Evolutionary conservation across 2,329 filamentous ascomycete species (phyloP), one percentile per base, ranked within the genome.

Genomic region (Monosporascus sp.): DNA sequence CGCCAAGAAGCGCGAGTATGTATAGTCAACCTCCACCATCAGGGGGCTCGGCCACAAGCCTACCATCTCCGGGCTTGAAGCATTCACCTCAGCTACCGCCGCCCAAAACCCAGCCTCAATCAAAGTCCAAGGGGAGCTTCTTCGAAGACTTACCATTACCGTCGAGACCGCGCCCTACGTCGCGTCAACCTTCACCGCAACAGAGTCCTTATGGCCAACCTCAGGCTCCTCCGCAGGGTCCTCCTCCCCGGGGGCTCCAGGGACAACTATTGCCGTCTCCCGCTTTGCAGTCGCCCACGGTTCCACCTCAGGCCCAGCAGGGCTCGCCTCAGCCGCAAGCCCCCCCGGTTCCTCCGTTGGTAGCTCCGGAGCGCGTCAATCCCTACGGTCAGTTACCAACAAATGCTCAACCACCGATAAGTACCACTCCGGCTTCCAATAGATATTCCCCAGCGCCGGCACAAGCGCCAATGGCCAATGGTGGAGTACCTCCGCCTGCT

Each of bases 61-160:
- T 61, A 38, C 70, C 64, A 25, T 69, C 66, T 48, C 73, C 72
- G n/a, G 63, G 61, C 24, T 73, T 70, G 47, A 74, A 69, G 43
- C 68, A 72, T 24, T 60, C 68, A 35, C 63, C 61, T 20, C 70
- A 73, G 56, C 63, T 62, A 17, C 54, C 63, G 1, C 64, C 65
- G 1, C 54, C 67, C 1, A 54, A 60, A 31, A 62, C 58, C 5
- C 65, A 67, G 31, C 62, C 47, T 58, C 69, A 53, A 63, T 69
- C 52, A 49, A 71, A 63, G 55, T 69, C 58, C 35, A 77, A 80
- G 55, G 70, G 76, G 38, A 83, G 79, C 60, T 93, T 93, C 67
- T 93, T 91, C 59, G 89, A 92, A 68, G 89, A 93, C 51, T 74
- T 93, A 22, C 89, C 89, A 1, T 69, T 87, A 49, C 69, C 78